Conservation (phyloP, 192 early-diverging fungal genomes). For the Umbelopsis sp. region DNA sequence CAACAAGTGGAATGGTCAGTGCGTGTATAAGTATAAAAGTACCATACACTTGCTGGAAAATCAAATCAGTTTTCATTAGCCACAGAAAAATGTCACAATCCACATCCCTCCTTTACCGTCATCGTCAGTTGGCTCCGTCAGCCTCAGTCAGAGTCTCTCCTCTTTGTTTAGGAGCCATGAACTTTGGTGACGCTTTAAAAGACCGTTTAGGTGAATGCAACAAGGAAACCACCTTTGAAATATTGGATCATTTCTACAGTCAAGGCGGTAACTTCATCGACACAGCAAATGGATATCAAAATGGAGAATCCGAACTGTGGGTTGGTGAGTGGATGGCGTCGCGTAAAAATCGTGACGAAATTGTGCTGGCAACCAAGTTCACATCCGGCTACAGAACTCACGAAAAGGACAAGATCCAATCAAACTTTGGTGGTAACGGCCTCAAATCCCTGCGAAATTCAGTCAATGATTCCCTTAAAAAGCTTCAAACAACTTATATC, state of each 20-base stretch:
- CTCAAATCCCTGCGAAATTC: constrained; percentile 47
- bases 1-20: too few relatives aligned
- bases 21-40: too few relatives aligned
- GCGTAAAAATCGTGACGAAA: constrained; percentile 46
- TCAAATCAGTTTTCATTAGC: too few relatives aligned
- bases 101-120: constrained; percentile 21
- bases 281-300: constrained; percentile 56
- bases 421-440: constrained; percentile 38
- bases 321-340: constrained; percentile 54
- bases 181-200: constrained; percentile 1
- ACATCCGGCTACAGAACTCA: constrained; percentile 23
- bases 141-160: constrained; percentile 42
- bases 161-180: constrained; percentile 39
- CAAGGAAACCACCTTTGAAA: constrained; percentile 41
- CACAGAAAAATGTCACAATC: too few relatives aligned
- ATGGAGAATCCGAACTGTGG: constrained; percentile 58
- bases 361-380: constrained; percentile 63
- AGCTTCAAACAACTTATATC: constrained; percentile 47
- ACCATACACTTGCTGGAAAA: too few relatives aligned
- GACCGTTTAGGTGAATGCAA: constrained; percentile 29
- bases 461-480: constrained; percentile 54
- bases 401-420: constrained; percentile 17
- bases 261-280: constrained; percentile 53
- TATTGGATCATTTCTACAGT: constrained; percentile 51
- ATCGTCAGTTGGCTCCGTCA: constrained; percentile 39